A percentile compares a stretch with the other conserved stretches of the same genome.
Conservation (phyloP, 768 basidiomycete species). For the Tylopilus rubrobrunneus region DNA sequence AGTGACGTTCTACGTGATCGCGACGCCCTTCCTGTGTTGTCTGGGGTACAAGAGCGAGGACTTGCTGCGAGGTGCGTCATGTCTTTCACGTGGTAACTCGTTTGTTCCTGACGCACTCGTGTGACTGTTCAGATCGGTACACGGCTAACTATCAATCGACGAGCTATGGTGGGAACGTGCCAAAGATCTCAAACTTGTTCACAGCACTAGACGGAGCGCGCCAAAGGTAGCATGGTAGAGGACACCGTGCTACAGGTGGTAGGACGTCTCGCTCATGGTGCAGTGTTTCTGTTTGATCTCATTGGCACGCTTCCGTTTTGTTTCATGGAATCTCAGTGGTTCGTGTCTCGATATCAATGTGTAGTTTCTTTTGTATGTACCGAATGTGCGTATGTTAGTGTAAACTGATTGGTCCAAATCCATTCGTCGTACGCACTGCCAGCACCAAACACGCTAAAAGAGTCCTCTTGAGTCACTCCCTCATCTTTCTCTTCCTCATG, state of each 20-base stretch:
- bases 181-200: slow-evolving; percentile 6
- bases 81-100: not conserved
- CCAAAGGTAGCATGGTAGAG: no score
- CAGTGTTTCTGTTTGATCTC: not conserved
- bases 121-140: slow-evolving; percentile 4
- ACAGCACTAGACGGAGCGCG: not conserved
- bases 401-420: no score
- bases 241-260: not conserved
- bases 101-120: not conserved
- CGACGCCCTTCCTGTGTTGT: not conserved
- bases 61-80: not conserved
- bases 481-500: slow-evolving; percentile 4
- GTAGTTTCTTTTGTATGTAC: no score
- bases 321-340: no score
- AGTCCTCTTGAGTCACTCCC: not conserved
- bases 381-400: no score
- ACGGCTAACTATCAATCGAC: slow-evolving; percentile 20
- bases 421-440: not conserved
- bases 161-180: slow-evolving; percentile 13
- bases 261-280: not conserved
- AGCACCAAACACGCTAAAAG: not conserved
- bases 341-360: no score
- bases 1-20: not conserved
- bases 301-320: not conserved
- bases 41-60: not conserved